Base-by-base conservation (phyloP, 805 yeast genomes). In the Saccharomycopsis sp. region DNA sequence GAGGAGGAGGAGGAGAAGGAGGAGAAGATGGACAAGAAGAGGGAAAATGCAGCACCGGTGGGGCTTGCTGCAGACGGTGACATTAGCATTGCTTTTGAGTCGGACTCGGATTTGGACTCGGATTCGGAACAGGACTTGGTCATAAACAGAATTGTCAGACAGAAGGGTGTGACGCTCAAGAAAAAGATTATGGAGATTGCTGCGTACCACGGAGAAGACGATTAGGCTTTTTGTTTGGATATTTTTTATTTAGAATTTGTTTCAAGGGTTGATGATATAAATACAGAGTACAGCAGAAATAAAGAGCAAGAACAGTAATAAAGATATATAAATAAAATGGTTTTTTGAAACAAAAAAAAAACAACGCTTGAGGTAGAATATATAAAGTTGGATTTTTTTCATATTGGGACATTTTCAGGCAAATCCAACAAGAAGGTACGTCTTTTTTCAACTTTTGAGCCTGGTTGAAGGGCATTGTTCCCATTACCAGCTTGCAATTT, bases 351-450 rank as follows among this genome's bases (percentile, higher is more conserved):
- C n/a, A n/a, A n/a, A n/a, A n/a, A n/a, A n/a, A n/a, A n/a, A n/a
- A n/a, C n/a, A n/a, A n/a, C n/a, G n/a, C n/a, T n/a, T n/a, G n/a
- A n/a, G n/a, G n/a, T n/a, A n/a, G n/a, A n/a, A n/a, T n/a, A n/a
- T n/a, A n/a, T n/a, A n/a, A n/a, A n/a, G n/a, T n/a, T n/a, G n/a
- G n/a, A n/a, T n/a, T n/a, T n/a, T n/a, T n/a, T n/a, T n/a, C n/a
- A n/a, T n/a, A n/a, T n/a, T n/a, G n/a, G n/a, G n/a, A n/a, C n/a
- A n/a, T n/a, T n/a, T n/a, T n/a, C n/a, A n/a, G n/a, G n/a, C n/a
- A n/a, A n/a, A n/a, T 46, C 49, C 20, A 43, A 23, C 15, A 46
- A 30, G 20, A 46, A 33, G 6, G 49, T 46, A 36, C 49, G 35
- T 42, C 49, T 36, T 25, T 46, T 46, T 27, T 42, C 39, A 12